phyloP scores from a whole-genome alignment of 495 filamentous ascomycete species.

The Aspergillus bertholletiae region DNA sequence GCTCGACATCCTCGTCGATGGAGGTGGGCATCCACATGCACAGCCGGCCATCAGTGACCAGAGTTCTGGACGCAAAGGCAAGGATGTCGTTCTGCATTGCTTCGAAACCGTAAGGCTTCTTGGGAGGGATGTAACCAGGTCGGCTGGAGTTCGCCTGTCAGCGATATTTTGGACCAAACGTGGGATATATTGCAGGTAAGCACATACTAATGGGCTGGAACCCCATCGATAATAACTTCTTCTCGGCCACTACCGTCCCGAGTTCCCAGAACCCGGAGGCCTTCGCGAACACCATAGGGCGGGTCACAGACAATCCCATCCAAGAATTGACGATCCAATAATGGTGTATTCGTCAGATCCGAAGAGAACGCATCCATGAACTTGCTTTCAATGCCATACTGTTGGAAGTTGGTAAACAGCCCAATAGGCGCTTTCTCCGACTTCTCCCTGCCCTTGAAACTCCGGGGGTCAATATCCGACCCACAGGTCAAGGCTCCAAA shows the following conservation, averaged over 20 bases:
- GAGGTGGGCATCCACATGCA: slow-evolving; percentile 98
- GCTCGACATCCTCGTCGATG: slow-evolving; percentile 69
- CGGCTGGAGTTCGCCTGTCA: slow-evolving; percentile 40
- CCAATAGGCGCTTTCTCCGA: slow-evolving; percentile 44
- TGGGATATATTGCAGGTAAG: background rate
- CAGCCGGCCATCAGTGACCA: slow-evolving; percentile 79
- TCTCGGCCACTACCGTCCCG: slow-evolving; percentile 60
- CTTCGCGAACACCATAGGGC: slow-evolving; percentile 95
- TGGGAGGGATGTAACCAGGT: slow-evolving; percentile 80
- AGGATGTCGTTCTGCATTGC: slow-evolving; percentile 88
- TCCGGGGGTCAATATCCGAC: slow-evolving; percentile 89
- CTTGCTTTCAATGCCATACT: slow-evolving; percentile 65
- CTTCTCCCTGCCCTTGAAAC: slow-evolving; percentile 67
- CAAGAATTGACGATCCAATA: slow-evolving; percentile 57
- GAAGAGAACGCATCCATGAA: slow-evolving; percentile 77
- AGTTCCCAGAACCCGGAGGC: slow-evolving; percentile 78
- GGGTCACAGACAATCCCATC: slow-evolving; percentile 97
- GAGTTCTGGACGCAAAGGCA: slow-evolving; percentile 68
- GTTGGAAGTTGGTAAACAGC: slow-evolving; percentile 72
- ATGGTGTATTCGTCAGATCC: slow-evolving; percentile 85
- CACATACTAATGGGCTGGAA: slow-evolving; percentile 61
- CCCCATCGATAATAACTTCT: slow-evolving; percentile 66
- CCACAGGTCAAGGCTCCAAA: slow-evolving; percentile 80
- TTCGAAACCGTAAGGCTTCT: slow-evolving; percentile 84
- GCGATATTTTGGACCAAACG: slow-evolving; percentile 9